phyloP scores from a whole-genome alignment of 805 yeast genomes.

The Vanderwaltozyma verrucispora region DNA sequence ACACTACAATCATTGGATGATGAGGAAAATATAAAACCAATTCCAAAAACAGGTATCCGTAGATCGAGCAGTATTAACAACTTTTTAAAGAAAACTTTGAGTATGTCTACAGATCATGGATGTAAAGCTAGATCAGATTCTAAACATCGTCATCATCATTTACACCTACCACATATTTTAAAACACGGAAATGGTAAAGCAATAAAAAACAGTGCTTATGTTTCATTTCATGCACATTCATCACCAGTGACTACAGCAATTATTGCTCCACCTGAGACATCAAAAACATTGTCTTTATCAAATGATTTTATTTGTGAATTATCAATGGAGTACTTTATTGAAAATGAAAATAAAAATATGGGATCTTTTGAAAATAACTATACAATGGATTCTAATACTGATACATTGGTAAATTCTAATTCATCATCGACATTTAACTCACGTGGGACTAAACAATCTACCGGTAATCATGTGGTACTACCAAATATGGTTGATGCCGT shows the following conservation, averaged over 20 bases:
- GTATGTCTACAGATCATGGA: background rate
- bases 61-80: conserved; percentile 1
- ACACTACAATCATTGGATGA: conserved; percentile 28
- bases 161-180: background rate
- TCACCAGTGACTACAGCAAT: conserved; percentile 63
- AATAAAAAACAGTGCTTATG: conserved; percentile 47
- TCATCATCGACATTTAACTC: background rate
- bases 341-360: background rate
- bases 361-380: background rate
- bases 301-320: conserved; percentile 74
- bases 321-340: conserved; percentile 22
- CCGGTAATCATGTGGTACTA: background rate
- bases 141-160: background rate
- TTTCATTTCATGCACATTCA: conserved; percentile 70
- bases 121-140: background rate
- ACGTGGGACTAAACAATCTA: background rate
- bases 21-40: conserved; percentile 1
- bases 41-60: conserved; percentile 1
- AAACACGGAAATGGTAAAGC: background rate
- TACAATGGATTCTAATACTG: background rate
- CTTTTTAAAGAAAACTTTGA: background rate
- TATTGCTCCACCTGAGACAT: conserved; percentile 66
- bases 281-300: conserved; percentile 54
- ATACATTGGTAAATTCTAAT: background rate
- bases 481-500: conserved; percentile 26